Evolutionary conservation across 2,329 filamentous ascomycete genomes (phyloP).

Genomic region (Arachnopeziza araneosa): DNA sequence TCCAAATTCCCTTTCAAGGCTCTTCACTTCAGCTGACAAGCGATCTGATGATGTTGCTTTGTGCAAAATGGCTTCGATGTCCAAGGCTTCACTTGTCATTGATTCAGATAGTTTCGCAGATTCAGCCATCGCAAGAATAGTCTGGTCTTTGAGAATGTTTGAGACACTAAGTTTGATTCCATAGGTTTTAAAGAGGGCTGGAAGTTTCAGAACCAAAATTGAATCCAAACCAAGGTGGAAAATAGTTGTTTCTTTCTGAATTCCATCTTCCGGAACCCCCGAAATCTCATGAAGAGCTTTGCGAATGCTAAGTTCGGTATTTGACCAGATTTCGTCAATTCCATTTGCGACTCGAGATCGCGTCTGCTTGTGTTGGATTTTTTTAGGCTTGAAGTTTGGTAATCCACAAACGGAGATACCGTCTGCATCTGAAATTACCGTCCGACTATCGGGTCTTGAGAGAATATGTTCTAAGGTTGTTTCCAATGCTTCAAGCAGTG

Average conservation of each 20-base stretch:
- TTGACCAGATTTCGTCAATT: slow-evolving; percentile 31
- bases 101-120: slow-evolving; percentile 19
- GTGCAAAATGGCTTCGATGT: slow-evolving; percentile 37
- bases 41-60: slow-evolving; percentile 37
- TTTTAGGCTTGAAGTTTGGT: slow-evolving; percentile 34
- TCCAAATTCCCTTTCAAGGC: slow-evolving; percentile 36
- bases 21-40: slow-evolving; percentile 32
- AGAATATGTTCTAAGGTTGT: slow-evolving; percentile 52
- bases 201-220: slow-evolving; percentile 83
- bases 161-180: slow-evolving; percentile 61
- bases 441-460: slow-evolving; percentile 38
- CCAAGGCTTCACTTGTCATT: slow-evolving; percentile 27
- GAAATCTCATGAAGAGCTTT: slow-evolving; percentile 53
- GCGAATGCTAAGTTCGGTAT: slow-evolving; percentile 35
- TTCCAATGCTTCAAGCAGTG: slow-evolving; percentile 56
- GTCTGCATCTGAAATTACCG: slow-evolving; percentile 47
- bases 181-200: slow-evolving; percentile 60
- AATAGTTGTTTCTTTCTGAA: slow-evolving; percentile 58
- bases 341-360: not conserved
- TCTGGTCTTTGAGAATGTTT: slow-evolving; percentile 62
- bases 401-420: slow-evolving; percentile 62
- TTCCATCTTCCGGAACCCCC: slow-evolving; percentile 49
- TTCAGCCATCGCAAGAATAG: slow-evolving; percentile 57
- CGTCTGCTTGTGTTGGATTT: not conserved
- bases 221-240: slow-evolving; percentile 88